These are phyloP conservation scores for Naganishia sp. DNA, from an alignment of 1,284 basidiomycete species.

Conservation along the genomic window DNA sequence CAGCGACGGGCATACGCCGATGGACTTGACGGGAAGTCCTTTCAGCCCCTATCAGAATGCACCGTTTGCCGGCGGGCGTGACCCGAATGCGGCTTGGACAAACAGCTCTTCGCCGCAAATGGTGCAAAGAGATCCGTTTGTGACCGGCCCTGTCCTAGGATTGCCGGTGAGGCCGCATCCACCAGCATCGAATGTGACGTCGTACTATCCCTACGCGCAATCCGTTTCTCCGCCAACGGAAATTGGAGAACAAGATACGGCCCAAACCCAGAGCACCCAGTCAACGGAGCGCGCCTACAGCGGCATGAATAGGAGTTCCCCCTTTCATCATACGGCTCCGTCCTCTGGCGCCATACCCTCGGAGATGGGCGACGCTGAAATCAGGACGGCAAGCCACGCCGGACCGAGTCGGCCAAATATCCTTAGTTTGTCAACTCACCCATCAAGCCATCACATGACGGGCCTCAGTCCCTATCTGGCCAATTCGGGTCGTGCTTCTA, in stretches of 20 bases:
- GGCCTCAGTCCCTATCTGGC: not conserved
- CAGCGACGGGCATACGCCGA: not conserved
- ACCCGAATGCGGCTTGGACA: not conserved
- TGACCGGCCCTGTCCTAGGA: not conserved
- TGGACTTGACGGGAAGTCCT: conserved; percentile 4
- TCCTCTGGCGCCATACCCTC: conserved; percentile 20
- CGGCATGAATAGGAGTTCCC: not conserved
- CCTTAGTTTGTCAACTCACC: not conserved
- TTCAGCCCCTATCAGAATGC: conserved; percentile 14
- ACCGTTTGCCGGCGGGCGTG: not conserved
- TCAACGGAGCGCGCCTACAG: conserved; percentile 8
- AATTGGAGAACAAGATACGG: not conserved
- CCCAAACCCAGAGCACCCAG: no score
- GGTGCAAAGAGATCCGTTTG: conserved; percentile 1
- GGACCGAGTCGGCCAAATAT: conserved; percentile 3
- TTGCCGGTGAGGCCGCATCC: not conserved
- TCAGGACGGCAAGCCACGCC: conserved; percentile 9
- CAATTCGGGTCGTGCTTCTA: not conserved
- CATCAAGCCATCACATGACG: not conserved
- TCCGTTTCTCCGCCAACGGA: conserved; percentile 19
- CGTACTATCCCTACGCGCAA: conserved; percentile 18
- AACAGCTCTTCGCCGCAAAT: not conserved
- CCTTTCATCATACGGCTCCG: conserved; percentile 12
- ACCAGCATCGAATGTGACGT: conserved; percentile 19
- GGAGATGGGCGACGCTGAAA: conserved; percentile 9